phyloP scores from a whole-genome alignment of 176 grass and related monocot species.

The Thalia dealbata region DNA sequence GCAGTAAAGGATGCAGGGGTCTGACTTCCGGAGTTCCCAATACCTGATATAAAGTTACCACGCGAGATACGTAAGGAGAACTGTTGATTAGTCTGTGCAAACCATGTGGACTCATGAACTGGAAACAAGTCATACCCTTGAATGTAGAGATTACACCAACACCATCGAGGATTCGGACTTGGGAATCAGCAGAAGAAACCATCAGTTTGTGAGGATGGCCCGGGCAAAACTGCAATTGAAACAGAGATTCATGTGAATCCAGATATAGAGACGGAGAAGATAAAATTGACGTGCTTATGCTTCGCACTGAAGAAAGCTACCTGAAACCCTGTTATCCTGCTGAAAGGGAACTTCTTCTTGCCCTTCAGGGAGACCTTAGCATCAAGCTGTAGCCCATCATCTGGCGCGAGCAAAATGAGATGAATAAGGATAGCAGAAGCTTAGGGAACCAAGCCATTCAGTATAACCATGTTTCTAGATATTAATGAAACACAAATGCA shows the following conservation, averaged over 20 bases:
- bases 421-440: neutral
- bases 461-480: neutral
- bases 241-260: constrained; percentile 18
- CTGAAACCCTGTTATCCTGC: constrained; percentile 88
- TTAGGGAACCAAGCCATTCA: neutral
- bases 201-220: constrained; percentile 66
- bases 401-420: constrained; percentile 23
- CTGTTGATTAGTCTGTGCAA: too few relatives aligned
- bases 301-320: constrained; percentile 24
- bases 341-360: constrained; percentile 74
- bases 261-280: neutral
- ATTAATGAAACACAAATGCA: too few relatives aligned
- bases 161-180: constrained; percentile 71
- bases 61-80: neutral
- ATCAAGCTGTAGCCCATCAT: constrained; percentile 59
- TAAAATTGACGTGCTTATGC: neutral
- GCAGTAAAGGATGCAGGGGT: constrained; percentile 66
- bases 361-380: constrained; percentile 58
- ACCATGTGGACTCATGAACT: neutral
- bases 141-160: constrained; percentile 58
- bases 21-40: constrained; percentile 45
- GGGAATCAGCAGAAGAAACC: constrained; percentile 77
- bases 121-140: constrained; percentile 43
- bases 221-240: constrained; percentile 66
- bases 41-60: constrained; percentile 29